A percentile compares a stretch with the other conserved stretches of the same genome.
Conservation (phyloP, 306 rosid species). For the Mucuna pruriens region DNA sequence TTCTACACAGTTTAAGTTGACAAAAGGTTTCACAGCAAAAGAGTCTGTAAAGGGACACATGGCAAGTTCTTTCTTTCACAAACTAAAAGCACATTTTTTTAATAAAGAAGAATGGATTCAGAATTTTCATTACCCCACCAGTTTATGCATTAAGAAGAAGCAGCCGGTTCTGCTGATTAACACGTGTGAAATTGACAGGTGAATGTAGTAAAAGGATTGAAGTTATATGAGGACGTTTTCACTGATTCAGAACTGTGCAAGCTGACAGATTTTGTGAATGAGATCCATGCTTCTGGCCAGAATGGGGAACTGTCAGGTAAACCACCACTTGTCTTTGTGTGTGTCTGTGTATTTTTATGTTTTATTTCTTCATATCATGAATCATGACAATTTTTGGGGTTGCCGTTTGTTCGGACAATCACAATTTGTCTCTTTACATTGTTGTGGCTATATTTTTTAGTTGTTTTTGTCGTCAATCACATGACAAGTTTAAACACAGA, state of each 20-base stretch:
- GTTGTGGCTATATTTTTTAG: background rate
- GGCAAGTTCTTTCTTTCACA: constrained; percentile 69
- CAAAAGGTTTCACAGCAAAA: constrained; percentile 96
- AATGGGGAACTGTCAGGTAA: constrained; percentile 92
- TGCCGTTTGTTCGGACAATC: background rate
- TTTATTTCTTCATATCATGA: background rate
- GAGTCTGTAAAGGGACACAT: constrained; percentile 88
- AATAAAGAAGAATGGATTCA: background rate
- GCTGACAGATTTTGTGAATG: constrained; percentile 72
- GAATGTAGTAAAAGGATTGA: constrained; percentile 96
- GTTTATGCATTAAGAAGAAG: constrained; percentile 34
- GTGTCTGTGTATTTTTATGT: background rate
- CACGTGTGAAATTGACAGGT: constrained; percentile 66
- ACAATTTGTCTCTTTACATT: background rate
- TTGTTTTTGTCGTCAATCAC: constrained; percentile 26
- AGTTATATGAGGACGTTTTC: constrained; percentile 82
- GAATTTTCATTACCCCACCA: background rate
- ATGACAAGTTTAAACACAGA: constrained; percentile 3
- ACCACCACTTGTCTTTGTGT: background rate
- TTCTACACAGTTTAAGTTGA: constrained; percentile 72
- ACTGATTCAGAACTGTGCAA: constrained; percentile 75
- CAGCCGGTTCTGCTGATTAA: constrained; percentile 39
- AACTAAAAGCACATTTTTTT: constrained; percentile 4
- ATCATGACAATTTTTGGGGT: background rate
- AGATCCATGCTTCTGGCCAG: constrained; percentile 77